Evolutionary conservation across 2,329 filamentous ascomycete species (phyloP).

Genomic region (Monosporascus ibericus): DNA sequence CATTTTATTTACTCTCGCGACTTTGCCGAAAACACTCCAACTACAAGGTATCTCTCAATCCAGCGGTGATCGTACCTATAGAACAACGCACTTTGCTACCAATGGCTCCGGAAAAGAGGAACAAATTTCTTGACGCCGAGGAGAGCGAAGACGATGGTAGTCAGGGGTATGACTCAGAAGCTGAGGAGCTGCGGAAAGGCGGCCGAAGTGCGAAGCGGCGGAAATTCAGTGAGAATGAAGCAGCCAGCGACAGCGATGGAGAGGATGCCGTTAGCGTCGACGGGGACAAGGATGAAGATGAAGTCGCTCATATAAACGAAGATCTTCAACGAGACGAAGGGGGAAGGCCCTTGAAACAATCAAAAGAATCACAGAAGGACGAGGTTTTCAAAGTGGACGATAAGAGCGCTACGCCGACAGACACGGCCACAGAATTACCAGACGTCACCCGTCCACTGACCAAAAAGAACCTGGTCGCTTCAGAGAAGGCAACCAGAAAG

Average conservation of each 20-base stretch:
- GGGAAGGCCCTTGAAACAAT: constrained; percentile 10
- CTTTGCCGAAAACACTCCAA: neutral
- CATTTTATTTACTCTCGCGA: neutral
- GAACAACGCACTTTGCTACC: constrained; percentile 1
- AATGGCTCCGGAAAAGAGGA: constrained; percentile 65
- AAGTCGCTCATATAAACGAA: constrained; percentile 15
- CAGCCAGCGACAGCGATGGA: constrained; percentile 13
- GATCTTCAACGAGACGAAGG: constrained; percentile 15
- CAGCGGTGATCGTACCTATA: neutral
- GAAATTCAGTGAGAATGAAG: constrained; percentile 22
- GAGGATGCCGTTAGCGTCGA: constrained; percentile 27
- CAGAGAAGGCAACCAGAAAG: constrained; percentile 59
- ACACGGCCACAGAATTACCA: constrained; percentile 34
- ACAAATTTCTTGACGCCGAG: constrained; percentile 61
- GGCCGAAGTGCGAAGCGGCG: constrained; percentile 50
- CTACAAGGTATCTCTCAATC: neutral
- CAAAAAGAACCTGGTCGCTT: constrained; percentile 62
- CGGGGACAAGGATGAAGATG: constrained; percentile 23
- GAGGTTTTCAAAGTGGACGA: constrained; percentile 7
- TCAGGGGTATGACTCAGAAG: constrained; percentile 61
- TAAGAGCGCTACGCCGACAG: constrained; percentile 20
- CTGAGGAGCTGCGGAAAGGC: constrained; percentile 60
- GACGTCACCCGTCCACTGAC: constrained; percentile 49
- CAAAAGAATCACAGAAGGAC: constrained; percentile 16
- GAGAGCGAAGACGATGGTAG: constrained; percentile 55